Conservation (phyloP, 208 protist species). For the Giardia duodenalis region DNA sequence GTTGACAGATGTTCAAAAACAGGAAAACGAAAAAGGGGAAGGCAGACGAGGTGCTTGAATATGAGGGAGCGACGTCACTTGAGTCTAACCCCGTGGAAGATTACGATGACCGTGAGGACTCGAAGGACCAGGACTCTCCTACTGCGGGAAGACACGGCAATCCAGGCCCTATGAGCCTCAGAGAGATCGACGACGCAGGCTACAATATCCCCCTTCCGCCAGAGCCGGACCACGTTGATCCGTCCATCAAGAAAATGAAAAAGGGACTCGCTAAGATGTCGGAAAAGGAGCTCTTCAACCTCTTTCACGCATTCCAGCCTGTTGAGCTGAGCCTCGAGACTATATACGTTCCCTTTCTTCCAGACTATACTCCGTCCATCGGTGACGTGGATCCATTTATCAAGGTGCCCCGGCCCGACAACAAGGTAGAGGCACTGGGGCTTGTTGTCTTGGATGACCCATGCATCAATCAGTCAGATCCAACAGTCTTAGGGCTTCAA, state of each 20-base stretch:
- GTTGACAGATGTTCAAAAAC: not conserved
- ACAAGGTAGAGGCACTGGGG: not conserved
- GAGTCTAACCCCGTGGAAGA: not conserved
- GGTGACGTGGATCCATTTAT: slow-evolving; percentile 27
- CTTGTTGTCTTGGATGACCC: slow-evolving; percentile 6
- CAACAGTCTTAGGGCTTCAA: slow-evolving; percentile 1
- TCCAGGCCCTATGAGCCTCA: too few species aligned
- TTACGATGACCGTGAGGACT: not conserved
- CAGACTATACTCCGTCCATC: slow-evolving; percentile 21
- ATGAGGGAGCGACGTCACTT: not conserved
- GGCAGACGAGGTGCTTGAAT: not conserved
- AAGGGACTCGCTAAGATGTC: not conserved
- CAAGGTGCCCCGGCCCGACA: not conserved
- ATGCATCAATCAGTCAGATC: slow-evolving; percentile 16
- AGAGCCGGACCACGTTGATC: not conserved
- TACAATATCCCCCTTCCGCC: not conserved
- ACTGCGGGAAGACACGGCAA: too few species aligned
- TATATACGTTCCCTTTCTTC: slow-evolving; percentile 18
- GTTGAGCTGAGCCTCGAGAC: slow-evolving; percentile 9
- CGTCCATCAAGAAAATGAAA: not conserved
- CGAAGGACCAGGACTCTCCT: not conserved
- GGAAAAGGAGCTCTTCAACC: not conserved
- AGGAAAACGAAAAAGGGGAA: not conserved
- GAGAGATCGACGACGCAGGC: not conserved
- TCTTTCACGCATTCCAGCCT: not conserved